Evolutionary conservation across 2,329 filamentous ascomycete genomes (phyloP).

Genomic region (Penicillium sp.): DNA sequence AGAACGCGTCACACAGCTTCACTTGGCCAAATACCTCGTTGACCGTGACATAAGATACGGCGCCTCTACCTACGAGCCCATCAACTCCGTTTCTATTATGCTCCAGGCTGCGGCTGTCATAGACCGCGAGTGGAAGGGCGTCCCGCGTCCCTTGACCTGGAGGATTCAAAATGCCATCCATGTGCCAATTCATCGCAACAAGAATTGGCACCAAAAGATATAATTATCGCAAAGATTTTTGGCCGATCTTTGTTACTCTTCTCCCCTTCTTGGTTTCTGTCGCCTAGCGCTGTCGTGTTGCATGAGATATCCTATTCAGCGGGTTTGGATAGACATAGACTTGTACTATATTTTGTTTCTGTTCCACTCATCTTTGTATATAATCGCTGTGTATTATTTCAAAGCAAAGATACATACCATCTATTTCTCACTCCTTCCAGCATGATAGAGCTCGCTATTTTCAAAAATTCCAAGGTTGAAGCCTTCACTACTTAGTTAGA

Average conservation of each 20-base stretch:
- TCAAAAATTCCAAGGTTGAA: not conserved
- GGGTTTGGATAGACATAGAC: conserved; percentile 8
- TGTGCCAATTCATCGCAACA: conserved; percentile 24
- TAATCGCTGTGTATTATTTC: conserved; percentile 12
- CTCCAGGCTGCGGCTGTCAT: conserved; percentile 35
- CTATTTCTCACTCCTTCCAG: not conserved
- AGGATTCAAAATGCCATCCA: conserved; percentile 35
- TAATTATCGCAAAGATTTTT: not conserved
- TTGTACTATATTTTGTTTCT: conserved; percentile 11
- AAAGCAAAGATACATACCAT: not conserved
- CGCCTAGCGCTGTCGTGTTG: conserved; percentile 18
- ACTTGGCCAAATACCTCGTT: conserved; percentile 27
- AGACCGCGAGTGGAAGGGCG: conserved; percentile 33
- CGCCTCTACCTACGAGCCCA: conserved; percentile 19
- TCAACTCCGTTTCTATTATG: conserved; percentile 30
- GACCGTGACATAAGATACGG: conserved; percentile 30
- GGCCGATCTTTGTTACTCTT: not conserved
- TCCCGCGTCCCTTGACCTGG: conserved; percentile 28
- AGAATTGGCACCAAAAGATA: not conserved
- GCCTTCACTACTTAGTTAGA: not conserved
- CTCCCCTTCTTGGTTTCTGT: conserved; percentile 1
- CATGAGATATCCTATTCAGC: conserved; percentile 15
- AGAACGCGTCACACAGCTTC: conserved; percentile 28
- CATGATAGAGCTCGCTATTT: not conserved
- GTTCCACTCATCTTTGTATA: conserved; percentile 13